Evolutionary conservation across 2,329 filamentous ascomycete genomes (phyloP), one percentile per base, ranked within the genome.

Genomic region (Epichloe scottii): DNA sequence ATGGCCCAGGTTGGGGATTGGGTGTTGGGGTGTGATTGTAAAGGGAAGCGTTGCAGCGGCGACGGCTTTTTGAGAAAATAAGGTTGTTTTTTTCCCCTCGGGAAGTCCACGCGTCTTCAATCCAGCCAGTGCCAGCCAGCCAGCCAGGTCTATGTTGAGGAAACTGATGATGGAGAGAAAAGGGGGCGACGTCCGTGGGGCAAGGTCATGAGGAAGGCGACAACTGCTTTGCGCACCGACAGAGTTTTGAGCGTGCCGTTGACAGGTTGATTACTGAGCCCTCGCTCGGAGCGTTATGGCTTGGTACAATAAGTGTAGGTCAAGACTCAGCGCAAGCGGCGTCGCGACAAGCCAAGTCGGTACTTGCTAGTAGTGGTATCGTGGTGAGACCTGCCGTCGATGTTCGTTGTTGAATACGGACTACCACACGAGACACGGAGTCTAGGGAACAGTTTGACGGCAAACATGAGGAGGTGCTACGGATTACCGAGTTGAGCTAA

Each of bases 391-490:
- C 26, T 30, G 26, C 26, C 26, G 8, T 30, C 26, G 7, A 30
- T 30, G 7, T 30, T 3, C 10, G 30, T 30, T 30, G 30, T 30
- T 30, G 30, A 30, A 21, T 37, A 8, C 43, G 46, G 44, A 23
- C 30, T 43, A 23, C 45, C 45, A 46, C 37, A 51, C 53, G 47
- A 52, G 53, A 54, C 50, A 54, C 45, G 44, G 40, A 48, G 37
- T 8, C 35, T 43, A 43, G 40, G 46, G 48, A 40, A 46, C 49
- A 45, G 42, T n/a, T 42, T 21, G 26, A 30, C 30, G 30, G 30
- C 30, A 30, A 30, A 30, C 30, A 30, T 30, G 30, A 30, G 30
- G 30, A 30, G 30, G 10, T 30, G 30, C 30, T 11, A 4, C 30
- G 30, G 30, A 30, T 30, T 30, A 30, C 30, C 8, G 30, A 10